Percentiles rank a stretch among this genome's conserved stretches.
These are phyloP conservation scores for Hymenoscyphus occultus DNA, from an alignment of 2,329 filamentous ascomycete species.

Conservation along the genomic window DNA sequence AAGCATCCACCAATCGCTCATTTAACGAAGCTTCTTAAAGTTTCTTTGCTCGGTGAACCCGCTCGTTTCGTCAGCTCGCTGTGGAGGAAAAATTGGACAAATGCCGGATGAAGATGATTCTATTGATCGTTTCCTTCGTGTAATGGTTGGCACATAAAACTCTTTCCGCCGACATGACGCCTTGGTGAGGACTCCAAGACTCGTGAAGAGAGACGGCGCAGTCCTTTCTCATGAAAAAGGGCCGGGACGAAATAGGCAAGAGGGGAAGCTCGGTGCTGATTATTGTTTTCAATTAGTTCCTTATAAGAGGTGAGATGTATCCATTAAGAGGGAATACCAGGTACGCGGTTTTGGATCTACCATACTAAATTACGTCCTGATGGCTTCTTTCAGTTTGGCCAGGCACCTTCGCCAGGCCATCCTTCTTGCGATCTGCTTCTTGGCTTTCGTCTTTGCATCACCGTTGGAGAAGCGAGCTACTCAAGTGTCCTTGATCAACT, in stretches of 20 bases:
- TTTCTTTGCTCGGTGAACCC: neutral
- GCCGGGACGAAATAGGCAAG: neutral
- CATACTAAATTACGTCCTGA: neutral
- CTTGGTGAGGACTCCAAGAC: neutral
- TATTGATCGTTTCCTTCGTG: neutral
- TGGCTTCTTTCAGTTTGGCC: neutral
- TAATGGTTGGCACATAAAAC: neutral
- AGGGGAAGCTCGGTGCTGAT: neutral
- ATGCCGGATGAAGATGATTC: neutral
- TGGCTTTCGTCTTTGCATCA: constrained; percentile 1
- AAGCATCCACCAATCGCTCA: neutral
- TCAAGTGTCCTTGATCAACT: constrained; percentile 27
- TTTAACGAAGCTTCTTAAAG: neutral
- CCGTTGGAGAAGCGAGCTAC: constrained; percentile 24
- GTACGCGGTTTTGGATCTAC: neutral
- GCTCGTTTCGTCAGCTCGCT: neutral
- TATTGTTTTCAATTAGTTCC: neutral
- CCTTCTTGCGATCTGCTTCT: neutral
- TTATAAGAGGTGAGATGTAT: constrained; percentile 1
- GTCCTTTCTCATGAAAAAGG: neutral
- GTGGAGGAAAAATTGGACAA: neutral
- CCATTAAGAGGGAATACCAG: neutral
- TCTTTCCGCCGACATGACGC: neutral
- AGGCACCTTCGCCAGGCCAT: neutral
- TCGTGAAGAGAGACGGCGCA: neutral